Percentiles rank a stretch among this genome's conserved stretches.
Evolutionary conservation across 371 early-diverging fungal genomes (phyloP).

Genomic region (Syncephalastrum contaminatum): DNA sequence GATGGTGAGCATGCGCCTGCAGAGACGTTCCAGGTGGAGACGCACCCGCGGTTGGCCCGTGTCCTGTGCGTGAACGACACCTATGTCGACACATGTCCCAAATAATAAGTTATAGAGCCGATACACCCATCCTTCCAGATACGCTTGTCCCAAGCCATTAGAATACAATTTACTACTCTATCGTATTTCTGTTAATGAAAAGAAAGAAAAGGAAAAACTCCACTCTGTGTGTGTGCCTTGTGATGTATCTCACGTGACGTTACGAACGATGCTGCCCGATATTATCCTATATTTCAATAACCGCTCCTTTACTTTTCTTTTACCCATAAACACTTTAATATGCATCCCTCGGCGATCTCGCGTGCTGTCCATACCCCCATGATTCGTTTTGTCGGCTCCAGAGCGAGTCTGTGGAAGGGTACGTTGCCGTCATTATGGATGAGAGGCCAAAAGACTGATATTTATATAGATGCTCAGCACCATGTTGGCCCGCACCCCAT

Average conservation of each 20-base stretch:
- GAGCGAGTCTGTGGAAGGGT: conserved; percentile 50
- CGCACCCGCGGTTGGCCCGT: conserved; percentile 51
- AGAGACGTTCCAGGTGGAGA: conserved; percentile 62
- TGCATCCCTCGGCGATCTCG: conserved; percentile 38
- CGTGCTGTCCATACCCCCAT: conserved; percentile 50
- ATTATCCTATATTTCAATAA: no score
- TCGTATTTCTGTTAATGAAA: no score
- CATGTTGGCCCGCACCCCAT: conserved; percentile 47
- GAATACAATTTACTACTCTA: no score
- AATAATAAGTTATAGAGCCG: no score
- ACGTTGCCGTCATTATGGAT: conserved; percentile 1
- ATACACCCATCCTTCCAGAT: no score
- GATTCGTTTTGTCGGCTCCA: conserved; percentile 50
- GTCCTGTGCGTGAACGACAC: conserved; percentile 43
- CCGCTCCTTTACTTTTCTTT: conserved; percentile 5
- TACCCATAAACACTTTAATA: conserved; percentile 14
- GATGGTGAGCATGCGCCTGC: conserved; percentile 65
- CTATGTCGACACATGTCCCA: conserved; percentile 16
- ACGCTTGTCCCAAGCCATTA: no score
- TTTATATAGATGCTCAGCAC: conserved; percentile 30
- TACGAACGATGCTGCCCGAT: no score
- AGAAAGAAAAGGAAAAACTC: no score
- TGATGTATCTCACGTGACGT: no score
- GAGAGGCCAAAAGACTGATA: not conserved
- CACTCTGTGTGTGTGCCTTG: no score